These are phyloP conservation scores for Amylostereum chailletii DNA, from an alignment of 1,284 basidiomycete species.

Conservation along the genomic window DNA sequence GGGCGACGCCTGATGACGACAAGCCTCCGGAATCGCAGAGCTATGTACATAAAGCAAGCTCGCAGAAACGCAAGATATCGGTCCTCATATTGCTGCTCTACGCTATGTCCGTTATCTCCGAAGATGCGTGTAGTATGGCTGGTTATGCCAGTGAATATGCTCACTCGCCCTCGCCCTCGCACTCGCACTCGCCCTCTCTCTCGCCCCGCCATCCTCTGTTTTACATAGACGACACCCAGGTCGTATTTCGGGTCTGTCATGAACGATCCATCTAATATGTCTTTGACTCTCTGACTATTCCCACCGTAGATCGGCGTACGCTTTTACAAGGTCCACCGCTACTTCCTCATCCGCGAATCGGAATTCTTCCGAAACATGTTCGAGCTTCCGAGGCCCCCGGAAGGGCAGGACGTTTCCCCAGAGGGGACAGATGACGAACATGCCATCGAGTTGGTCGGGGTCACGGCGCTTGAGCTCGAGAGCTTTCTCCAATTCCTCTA, in stretches of 20 bases:
- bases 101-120: no score
- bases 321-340: constrained; percentile 23
- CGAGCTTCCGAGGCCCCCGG: constrained; percentile 7
- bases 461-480: constrained; percentile 2
- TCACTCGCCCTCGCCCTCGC: no score
- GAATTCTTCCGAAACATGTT: constrained; percentile 24
- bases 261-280: not conserved
- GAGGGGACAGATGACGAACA: constrained; percentile 15
- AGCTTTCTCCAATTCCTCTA: constrained; percentile 8
- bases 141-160: no score
- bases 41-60: no score
- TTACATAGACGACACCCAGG: constrained; percentile 19
- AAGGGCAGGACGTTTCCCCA: constrained; percentile 4
- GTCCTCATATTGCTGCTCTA: no score
- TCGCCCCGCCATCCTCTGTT: not conserved
- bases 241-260: constrained; percentile 13
- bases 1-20: no score
- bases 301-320: constrained; percentile 18
- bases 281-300: not conserved
- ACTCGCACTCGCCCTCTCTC: no score
- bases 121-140: no score
- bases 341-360: constrained; percentile 23
- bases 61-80: no score
- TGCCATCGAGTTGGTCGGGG: constrained; percentile 4
- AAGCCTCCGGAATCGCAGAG: no score